Evolutionary conservation across 164 flowering plant species (phyloP).

Genomic region (Annona squamosa): DNA sequence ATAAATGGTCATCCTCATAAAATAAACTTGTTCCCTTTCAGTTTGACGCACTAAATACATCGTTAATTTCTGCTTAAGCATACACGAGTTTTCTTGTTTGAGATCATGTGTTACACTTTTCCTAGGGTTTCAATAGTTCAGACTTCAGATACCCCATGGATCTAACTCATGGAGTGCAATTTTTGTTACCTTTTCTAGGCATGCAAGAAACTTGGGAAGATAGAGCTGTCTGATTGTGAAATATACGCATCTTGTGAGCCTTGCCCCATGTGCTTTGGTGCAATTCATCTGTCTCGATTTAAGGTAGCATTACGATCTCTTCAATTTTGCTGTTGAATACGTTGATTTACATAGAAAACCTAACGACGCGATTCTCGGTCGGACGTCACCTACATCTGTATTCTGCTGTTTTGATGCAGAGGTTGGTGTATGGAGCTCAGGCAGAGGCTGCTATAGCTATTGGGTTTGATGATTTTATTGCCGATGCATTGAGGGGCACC

Average conservation of each 20-base stretch:
- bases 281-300: conserved; percentile 85
- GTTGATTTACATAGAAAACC: neutral
- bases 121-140: neutral
- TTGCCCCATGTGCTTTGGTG: conserved; percentile 98
- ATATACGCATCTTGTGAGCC: conserved; percentile 94
- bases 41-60: too few species aligned
- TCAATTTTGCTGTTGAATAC: neutral
- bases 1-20: too few species aligned
- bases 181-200: conserved; percentile 41
- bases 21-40: too few species aligned
- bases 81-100: neutral
- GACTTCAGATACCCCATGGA: neutral
- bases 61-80: too few species aligned
- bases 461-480: conserved; percentile 95
- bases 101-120: neutral
- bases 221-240: conserved; percentile 87
- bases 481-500: conserved; percentile 94
- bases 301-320: conserved; percentile 39
- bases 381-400: neutral
- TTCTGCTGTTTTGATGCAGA: conserved; percentile 32
- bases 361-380: neutral
- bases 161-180: neutral
- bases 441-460: conserved; percentile 96
- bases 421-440: conserved; percentile 90
- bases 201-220: conserved; percentile 70